A percentile compares a stretch with the other conserved stretches of the same genome.
phyloP scores from a whole-genome alignment of 495 filamentous ascomycete species.

The Aspergillus olivimuriae region DNA sequence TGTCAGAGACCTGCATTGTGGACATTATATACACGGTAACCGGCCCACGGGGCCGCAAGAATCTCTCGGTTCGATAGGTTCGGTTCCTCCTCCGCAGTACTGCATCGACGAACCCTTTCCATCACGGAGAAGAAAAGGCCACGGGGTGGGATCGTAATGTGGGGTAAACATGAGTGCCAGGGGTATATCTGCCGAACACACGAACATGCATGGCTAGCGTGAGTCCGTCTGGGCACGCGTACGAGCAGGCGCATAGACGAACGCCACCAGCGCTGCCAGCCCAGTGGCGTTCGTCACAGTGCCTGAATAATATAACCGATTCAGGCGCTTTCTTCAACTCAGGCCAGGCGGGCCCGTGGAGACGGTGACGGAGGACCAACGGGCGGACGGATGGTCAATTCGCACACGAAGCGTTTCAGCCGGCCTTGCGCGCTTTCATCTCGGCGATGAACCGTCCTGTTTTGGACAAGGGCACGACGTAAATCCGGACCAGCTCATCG shows the following conservation, averaged over 20 bases:
- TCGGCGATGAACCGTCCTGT: constrained; percentile 71
- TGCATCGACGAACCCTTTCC: background rate
- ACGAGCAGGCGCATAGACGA: background rate
- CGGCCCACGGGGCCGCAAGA: background rate
- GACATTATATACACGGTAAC: too few relatives aligned
- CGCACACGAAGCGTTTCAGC: constrained; percentile 9
- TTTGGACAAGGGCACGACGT: constrained; percentile 66
- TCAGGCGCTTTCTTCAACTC: too few relatives aligned
- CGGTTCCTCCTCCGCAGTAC: background rate
- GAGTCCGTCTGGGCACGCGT: too few relatives aligned
- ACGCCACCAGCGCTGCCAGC: background rate
- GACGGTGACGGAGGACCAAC: too few relatives aligned
- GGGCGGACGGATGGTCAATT: too few relatives aligned
- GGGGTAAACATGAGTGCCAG: background rate
- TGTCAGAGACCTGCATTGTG: too few relatives aligned
- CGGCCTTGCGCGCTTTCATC: constrained; percentile 62
- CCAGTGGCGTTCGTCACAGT: background rate
- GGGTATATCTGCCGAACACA: background rate
- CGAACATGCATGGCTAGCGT: background rate
- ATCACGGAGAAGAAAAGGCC: too few relatives aligned
- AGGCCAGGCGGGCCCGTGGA: too few relatives aligned
- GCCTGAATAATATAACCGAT: too few relatives aligned
- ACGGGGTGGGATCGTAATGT: too few relatives aligned
- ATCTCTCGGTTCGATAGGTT: too few relatives aligned
- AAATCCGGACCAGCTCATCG: constrained; percentile 76